Evolutionary conservation across 805 yeast species (phyloP), one percentile per base, ranked within the genome.

Genomic region (Metschnikowia gruessii): DNA sequence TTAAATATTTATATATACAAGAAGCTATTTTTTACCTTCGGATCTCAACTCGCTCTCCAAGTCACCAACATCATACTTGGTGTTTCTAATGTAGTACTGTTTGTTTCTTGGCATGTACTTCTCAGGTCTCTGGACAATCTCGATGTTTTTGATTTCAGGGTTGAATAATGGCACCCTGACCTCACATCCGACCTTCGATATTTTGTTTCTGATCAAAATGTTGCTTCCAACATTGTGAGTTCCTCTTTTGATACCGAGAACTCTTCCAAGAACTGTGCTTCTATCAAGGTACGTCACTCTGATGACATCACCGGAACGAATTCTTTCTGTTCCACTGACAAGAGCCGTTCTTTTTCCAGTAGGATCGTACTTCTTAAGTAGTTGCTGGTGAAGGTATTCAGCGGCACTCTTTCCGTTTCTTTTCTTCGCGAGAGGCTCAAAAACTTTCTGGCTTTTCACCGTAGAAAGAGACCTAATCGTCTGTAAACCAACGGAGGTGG

Each of bases 21-120:
- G 41, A 38, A 21, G 26, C 18, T 36, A 49, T 32, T 44, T 47
- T 43, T 52, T 49, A 42, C 43, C 51, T 35, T 52, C 52, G 31
- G 44, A 43, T 37, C 56, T 64, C 46, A 70, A 56, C 49, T 62
- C 61, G 7, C 56, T 65, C 58, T 81, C 87, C 50, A 85, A 65
- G 62, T 85, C 90, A 52, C 82, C 84, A 34, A 56, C 60, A 65
- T 87, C 95, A 64, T 82, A 69, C 61, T 80, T 82, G 42, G 84
- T 75, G 65, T 79, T 85, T 71, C 97, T 85, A 61, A 94, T 85
- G 69, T 88, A 94, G 76, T 85, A 91, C 58, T 89, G 92, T 75
- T 88, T 92, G 69, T 82, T 81, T 79, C 96, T 82, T 11, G 72
- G 60, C 74, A 85, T 81, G 66, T 88, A 83, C 60, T 77, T 79